Evolutionary conservation across 352 stramenopile species (phyloP).

Genomic region (Phytophthora agathidicida): DNA sequence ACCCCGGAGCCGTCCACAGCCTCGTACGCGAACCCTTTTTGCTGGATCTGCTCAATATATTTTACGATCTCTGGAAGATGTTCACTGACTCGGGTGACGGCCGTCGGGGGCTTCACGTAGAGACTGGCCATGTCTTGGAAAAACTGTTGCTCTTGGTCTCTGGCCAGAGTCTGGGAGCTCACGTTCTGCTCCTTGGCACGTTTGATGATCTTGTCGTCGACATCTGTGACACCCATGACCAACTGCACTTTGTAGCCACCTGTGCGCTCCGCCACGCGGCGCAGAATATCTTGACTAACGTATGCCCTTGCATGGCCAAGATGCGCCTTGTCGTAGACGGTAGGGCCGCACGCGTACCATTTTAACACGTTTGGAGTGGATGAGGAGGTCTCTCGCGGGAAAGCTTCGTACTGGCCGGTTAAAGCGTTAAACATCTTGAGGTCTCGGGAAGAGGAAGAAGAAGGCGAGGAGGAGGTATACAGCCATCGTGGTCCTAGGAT

Average conservation of each 20-base stretch:
- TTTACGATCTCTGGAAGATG: constrained; percentile 96
- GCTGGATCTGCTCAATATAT: constrained; percentile 93
- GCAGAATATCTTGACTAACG: constrained; percentile 94
- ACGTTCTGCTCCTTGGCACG: constrained; percentile 51
- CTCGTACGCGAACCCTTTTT: constrained; percentile 95
- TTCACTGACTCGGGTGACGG: constrained; percentile 92
- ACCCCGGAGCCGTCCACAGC: constrained; percentile 90
- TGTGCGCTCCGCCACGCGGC: constrained; percentile 84
- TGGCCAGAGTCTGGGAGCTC: constrained; percentile 52
- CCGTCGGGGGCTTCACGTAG: constrained; percentile 62
- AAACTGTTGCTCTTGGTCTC: constrained; percentile 70
- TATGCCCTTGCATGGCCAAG: constrained; percentile 97
- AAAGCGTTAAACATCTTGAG: constrained; percentile 69
- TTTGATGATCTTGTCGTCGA: constrained; percentile 99
- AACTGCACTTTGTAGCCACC: constrained; percentile 95
- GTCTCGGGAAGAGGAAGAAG: constrained; percentile 18
- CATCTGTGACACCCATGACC: constrained; percentile 97
- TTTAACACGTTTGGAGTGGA: constrained; percentile 58
- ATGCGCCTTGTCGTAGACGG: constrained; percentile 98
- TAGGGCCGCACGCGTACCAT: constrained; percentile 99
- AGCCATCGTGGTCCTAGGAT: constrained; percentile 1
- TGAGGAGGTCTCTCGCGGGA: constrained; percentile 48
- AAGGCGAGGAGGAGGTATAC: not conserved
- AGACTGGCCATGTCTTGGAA: constrained; percentile 68
- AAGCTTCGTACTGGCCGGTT: constrained; percentile 40